Base-by-base conservation (phyloP, 2,329 filamentous ascomycete species). In the Diaporthe ilicicola region DNA sequence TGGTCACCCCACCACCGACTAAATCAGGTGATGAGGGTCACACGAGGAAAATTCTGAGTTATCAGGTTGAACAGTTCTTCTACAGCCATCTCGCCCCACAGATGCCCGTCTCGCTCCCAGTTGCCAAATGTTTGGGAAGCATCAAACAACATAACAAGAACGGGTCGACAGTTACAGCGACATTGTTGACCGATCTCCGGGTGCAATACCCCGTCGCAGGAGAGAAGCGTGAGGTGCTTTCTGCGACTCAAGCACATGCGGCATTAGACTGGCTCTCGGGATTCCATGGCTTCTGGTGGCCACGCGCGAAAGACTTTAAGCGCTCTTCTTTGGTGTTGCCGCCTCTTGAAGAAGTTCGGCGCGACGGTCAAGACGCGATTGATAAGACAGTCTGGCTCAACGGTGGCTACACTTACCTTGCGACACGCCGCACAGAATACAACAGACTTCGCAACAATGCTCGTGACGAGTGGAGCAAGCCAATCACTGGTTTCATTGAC, bases 341-440 rank as follows among this genome's bases (percentile, higher is more conserved):
- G 0, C 90, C 90, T 0, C 80, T 91, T 0, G 81, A 89, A 24
- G 89, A 92, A 66, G 70, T 5, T 73, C 76, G 22, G 72, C 55
- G 62, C 7, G 61, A 72, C 12, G 67, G 67, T 8, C 62, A 53
- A 0, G 68, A 46, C 1, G 55, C 22, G 8, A 74, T 74, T 7
- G 76, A 44, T 1, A 73, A 48, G 13, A 81, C 79, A 6, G 72
- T 89, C 2, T 92, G 91, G 91, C 78, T 90, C 8, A 91, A 92
- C 53, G 91, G 91, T 1, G 90, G 91, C 0, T 93, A 93, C 75
- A 92, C 90, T 0, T 92, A 92, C 74, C 87, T 93, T 0, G 87
- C 89, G 0, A 93, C 91, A 0, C 84, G 91, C 6, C 82, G 82
- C 9, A 84, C 78, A 22, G 91, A 93, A 76, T 91, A 88, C 71